phyloP scores from a whole-genome alignment of 176 grass and related monocot genomes.

The Eleusine indica region DNA sequence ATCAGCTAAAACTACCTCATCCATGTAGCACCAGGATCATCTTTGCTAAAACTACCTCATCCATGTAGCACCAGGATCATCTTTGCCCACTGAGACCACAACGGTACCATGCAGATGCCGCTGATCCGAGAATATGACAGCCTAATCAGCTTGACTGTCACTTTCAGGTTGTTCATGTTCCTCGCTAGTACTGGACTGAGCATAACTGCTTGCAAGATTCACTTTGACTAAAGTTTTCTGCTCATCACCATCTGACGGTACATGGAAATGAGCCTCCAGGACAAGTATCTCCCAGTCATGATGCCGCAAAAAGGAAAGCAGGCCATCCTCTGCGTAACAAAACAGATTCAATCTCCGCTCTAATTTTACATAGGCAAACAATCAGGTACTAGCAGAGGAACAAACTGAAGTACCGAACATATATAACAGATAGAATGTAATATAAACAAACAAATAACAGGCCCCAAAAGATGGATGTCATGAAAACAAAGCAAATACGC shows the following conservation, averaged over 20 bases:
- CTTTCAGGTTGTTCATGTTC: constrained; percentile 17
- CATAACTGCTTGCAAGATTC: constrained; percentile 37
- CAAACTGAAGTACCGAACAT: background rate
- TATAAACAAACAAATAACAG: background rate
- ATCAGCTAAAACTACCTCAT: background rate
- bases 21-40: background rate
- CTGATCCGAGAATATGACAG: background rate
- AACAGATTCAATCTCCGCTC: background rate
- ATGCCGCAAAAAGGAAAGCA: constrained; percentile 80
- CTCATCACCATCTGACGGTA: constrained; percentile 64
- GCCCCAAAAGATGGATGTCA: background rate
- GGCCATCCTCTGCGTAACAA: constrained; percentile 53
- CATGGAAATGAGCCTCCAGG: constrained; percentile 75
- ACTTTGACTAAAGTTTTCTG: constrained; percentile 47
- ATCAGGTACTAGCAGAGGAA: background rate
- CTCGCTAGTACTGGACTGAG: background rate
- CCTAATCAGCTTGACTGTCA: constrained; percentile 37
- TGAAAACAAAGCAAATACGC: constrained; percentile 2
- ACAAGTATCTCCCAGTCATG: constrained; percentile 77
- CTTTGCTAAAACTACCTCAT: background rate
- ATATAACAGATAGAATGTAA: background rate
- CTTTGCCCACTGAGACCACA: background rate
- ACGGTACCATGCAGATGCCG: background rate
- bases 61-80: background rate
- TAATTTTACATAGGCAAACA: background rate